A percentile compares a stretch with the other conserved stretches of the same genome.
Evolutionary conservation across 2,329 filamentous ascomycete species (phyloP).

Genomic region (Penicillium verrucosum): DNA sequence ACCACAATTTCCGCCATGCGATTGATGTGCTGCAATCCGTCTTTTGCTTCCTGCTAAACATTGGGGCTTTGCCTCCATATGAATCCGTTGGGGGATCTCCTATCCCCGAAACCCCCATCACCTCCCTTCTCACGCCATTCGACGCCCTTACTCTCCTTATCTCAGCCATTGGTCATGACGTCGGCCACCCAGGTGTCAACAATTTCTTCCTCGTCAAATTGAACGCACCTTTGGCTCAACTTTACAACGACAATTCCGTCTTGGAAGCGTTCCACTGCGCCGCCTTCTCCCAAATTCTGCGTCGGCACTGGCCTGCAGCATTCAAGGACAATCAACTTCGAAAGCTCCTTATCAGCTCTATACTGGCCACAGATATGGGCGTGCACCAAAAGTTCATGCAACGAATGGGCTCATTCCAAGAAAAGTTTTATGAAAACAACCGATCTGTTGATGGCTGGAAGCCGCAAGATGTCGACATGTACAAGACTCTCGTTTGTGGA

Average conservation of each 20-base stretch:
- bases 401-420: constrained; percentile 74
- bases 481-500: constrained; percentile 79
- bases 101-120: constrained; percentile 60
- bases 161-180: constrained; percentile 96
- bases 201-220: constrained; percentile 92
- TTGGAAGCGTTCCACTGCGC: constrained; percentile 97
- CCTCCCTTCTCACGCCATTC: constrained; percentile 74
- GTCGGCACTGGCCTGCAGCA: constrained; percentile 82
- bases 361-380: constrained; percentile 95
- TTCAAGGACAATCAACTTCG: constrained; percentile 78
- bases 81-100: constrained; percentile 40
- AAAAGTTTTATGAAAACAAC: constrained; percentile 67
- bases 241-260: constrained; percentile 96
- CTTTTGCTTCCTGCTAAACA: constrained; percentile 81
- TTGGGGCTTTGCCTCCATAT: constrained; percentile 72
- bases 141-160: constrained; percentile 86
- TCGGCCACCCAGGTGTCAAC: constrained; percentile 95
- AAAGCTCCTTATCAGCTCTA: constrained; percentile 93
- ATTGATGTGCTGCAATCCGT: constrained; percentile 93
- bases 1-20: constrained; percentile 97
- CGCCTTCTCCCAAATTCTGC: constrained; percentile 91
- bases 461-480: constrained; percentile 69
- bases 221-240: constrained; percentile 86
- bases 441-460: constrained; percentile 69
- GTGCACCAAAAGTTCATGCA: constrained; percentile 97